Evolutionary conservation across 2,329 filamentous ascomycete species (phyloP), one percentile per base, ranked within the genome.

Genomic region (Apiospora arundinis): DNA sequence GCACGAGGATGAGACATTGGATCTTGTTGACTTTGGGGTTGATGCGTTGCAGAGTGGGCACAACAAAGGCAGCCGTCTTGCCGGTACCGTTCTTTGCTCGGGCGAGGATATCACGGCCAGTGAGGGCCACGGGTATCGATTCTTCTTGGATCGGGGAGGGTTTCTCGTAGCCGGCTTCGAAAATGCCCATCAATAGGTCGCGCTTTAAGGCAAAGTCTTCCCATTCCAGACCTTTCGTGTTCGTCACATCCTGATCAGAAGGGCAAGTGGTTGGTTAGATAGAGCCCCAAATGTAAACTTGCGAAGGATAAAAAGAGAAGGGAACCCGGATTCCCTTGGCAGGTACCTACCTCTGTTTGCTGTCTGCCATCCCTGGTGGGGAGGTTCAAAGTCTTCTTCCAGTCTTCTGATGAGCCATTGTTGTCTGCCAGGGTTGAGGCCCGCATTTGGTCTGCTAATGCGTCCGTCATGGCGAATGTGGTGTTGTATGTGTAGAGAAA

Each of bases 111-210:
- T 99, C 96, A 84, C 95, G 91, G 71, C 96, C 96, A 67, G 95
- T 97, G 71, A 99, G 89, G 68, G 96, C 96, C 75, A 99, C 95
- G 67, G 96, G 96, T 79, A 99, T 98, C 70, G 96, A 95, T 85
- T 98, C 96, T 91, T 99, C 96, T 90, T 99, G 96, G 78, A 99
- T 99, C 14, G 96, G 96, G 71, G 96, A 99, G 21, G 96, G 96
- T 85, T 97, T 98, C 83, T 99, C 96, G 83, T 98, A 99, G 74
- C 96, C 96, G 76, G 96, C 96, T 86, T 99, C 96, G 83, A 98
- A 99, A 76, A 99, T 98, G 74, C 96, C 96, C 95, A 98, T 99
- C 85, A 99, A 90, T 73, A 99, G 86, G 81, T 97, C 94, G 81
- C 96, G 90, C 86, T 97, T 97, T 77, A 99, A 92, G 76, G 93